A percentile compares a stretch with the other conserved stretches of the same genome.
These are phyloP conservation scores for Colletotrichum viniferum DNA, from an alignment of 2,329 filamentous ascomycete genomes.

Conservation along the genomic window DNA sequence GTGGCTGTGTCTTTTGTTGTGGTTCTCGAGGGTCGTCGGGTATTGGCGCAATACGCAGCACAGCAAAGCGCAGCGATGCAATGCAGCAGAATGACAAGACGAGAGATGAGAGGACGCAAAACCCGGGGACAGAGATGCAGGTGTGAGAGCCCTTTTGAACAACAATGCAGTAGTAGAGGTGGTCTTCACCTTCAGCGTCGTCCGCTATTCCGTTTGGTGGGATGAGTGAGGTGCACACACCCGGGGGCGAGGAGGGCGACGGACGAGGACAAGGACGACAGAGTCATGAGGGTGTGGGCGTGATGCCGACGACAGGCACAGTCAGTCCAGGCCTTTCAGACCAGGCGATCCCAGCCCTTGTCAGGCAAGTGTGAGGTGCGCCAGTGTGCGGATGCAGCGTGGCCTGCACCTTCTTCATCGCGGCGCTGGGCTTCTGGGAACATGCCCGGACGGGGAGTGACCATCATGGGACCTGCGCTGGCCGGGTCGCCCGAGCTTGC, in stretches of 20 bases:
- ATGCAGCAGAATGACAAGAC: not conserved
- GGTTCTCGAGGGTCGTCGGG: not conserved
- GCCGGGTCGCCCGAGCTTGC: not conserved
- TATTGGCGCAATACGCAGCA: not conserved
- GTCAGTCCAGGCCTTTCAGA: constrained; percentile 14
- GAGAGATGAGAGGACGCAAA: not conserved
- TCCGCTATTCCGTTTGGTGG: constrained; percentile 10
- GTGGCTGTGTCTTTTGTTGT: not conserved
- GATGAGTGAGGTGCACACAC: not conserved
- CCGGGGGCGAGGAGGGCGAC: not conserved
- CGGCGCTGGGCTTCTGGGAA: not conserved
- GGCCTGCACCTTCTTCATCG: not conserved
- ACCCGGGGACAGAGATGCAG: not conserved
- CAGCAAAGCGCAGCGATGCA: not conserved
- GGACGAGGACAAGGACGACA: not conserved
- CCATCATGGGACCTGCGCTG: constrained; percentile 16
- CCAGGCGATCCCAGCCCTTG: not conserved
- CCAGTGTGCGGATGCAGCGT: not conserved
- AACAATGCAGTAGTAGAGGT: not conserved
- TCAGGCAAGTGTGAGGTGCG: not conserved
- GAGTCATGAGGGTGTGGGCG: constrained; percentile 15
- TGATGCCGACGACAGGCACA: constrained; percentile 13
- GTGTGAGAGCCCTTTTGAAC: constrained; percentile 15
- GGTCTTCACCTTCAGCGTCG: not conserved
- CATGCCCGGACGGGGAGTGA: constrained; percentile 7